These are phyloP conservation scores for Wickerhamiella dianesei DNA, from an alignment of 805 yeast species.

Conservation along the genomic window DNA sequence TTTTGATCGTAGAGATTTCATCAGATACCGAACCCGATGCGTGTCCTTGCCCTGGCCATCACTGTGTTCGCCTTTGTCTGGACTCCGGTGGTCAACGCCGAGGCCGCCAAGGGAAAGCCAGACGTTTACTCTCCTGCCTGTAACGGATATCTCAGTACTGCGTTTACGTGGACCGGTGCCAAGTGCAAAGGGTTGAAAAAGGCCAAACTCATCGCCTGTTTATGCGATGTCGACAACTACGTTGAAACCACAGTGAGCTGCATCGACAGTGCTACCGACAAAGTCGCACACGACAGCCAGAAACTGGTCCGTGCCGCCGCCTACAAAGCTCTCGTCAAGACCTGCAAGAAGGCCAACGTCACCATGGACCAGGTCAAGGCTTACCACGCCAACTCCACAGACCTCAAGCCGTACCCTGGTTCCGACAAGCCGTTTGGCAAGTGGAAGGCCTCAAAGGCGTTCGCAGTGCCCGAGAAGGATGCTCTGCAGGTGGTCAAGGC, in stretches of 20 bases:
- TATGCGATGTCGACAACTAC: conserved; percentile 1
- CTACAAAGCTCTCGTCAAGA: neutral
- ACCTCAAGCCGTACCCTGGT: conserved; percentile 3
- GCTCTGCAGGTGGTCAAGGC: neutral
- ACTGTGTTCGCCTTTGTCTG: neutral
- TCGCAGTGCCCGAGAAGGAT: neutral
- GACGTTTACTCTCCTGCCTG: neutral
- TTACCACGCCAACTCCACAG: conserved; percentile 4
- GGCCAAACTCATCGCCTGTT: neutral
- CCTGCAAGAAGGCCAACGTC: neutral
- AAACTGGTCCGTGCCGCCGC: neutral
- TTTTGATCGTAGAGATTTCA: neutral
- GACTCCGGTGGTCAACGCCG: neutral
- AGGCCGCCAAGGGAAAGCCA: neutral
- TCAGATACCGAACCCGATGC: neutral
- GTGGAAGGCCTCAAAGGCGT: conserved; percentile 3
- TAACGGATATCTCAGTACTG: conserved; percentile 1
- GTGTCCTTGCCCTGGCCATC: neutral
- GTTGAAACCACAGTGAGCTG: conserved; percentile 11
- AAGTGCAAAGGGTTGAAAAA: neutral
- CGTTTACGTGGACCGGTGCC: neutral
- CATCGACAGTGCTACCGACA: conserved; percentile 1
- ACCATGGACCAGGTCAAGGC: neutral
- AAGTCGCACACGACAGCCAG: neutral
- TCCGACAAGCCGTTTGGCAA: conserved; percentile 1